Percentiles rank a stretch among this genome's conserved stretches.
Conservation (phyloP, 495 filamentous ascomycete genomes). For the Neurospora sp. region DNA sequence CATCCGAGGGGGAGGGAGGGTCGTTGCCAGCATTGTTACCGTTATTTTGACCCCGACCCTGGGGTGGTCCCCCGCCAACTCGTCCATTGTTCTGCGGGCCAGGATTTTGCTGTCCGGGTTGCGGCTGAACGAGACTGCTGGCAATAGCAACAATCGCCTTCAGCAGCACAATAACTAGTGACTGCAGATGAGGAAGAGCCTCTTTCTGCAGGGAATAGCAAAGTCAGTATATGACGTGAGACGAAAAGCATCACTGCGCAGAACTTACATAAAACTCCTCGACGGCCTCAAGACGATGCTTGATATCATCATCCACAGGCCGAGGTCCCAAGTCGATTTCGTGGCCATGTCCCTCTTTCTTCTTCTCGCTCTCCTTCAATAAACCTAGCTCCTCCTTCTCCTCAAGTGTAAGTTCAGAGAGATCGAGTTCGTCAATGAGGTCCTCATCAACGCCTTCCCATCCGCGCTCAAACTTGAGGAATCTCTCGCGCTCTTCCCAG, state of each 20-base stretch:
- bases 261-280: constrained; percentile 75
- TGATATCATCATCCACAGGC: constrained; percentile 39
- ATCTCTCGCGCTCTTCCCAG: constrained; percentile 86
- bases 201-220: constrained; percentile 41
- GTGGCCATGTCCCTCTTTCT: constrained; percentile 17
- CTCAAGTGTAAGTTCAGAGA: constrained; percentile 39
- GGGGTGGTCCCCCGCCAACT: constrained; percentile 23
- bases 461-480: constrained; percentile 82
- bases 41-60: constrained; percentile 20
- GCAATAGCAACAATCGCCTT: constrained; percentile 81
- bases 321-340: constrained; percentile 44
- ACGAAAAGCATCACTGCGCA: constrained; percentile 8
- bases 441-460: constrained; percentile 54
- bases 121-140: constrained; percentile 42
- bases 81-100: constrained; percentile 21
- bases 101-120: constrained; percentile 23
- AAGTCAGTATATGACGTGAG: background rate
- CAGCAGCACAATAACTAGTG: constrained; percentile 84
- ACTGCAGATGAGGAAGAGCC: constrained; percentile 77
- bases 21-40: constrained; percentile 27
- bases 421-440: constrained; percentile 38
- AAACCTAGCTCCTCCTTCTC: constrained; percentile 33
- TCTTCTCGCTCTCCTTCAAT: constrained; percentile 17
- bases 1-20: constrained; percentile 34
- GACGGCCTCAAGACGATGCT: constrained; percentile 60